Evolutionary conservation across 1,139 yeast genomes (phyloP).

Genomic region (Yamadazyma oceani): DNA sequence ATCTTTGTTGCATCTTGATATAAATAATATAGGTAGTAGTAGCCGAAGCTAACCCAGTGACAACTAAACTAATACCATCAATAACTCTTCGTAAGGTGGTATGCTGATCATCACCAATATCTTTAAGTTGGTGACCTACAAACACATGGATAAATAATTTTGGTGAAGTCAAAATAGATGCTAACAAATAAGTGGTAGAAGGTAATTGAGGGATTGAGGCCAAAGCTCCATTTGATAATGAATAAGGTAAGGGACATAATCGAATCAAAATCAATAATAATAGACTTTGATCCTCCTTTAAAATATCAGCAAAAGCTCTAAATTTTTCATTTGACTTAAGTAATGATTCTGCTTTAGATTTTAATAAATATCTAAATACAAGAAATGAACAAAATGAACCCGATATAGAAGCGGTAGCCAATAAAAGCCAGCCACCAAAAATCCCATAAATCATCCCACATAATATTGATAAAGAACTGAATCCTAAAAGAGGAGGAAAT

Average conservation of each 20-base stretch:
- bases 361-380: slow-evolving; percentile 61
- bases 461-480: slow-evolving; percentile 64
- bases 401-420: slow-evolving; percentile 64
- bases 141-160: slow-evolving; percentile 76
- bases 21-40: slow-evolving; percentile 73
- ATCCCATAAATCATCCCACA: slow-evolving; percentile 87
- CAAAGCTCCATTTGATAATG: slow-evolving; percentile 87
- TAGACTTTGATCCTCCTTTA: slow-evolving; percentile 64
- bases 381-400: slow-evolving; percentile 78
- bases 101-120: slow-evolving; percentile 59
- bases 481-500: slow-evolving; percentile 91
- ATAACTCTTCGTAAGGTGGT: slow-evolving; percentile 53
- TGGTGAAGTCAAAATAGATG: slow-evolving; percentile 77
- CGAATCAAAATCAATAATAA: slow-evolving; percentile 69
- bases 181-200: slow-evolving; percentile 60
- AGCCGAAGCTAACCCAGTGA: slow-evolving; percentile 59
- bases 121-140: slow-evolving; percentile 75
- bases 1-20: slow-evolving; percentile 51
- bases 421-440: slow-evolving; percentile 73
- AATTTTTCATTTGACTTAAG: slow-evolving; percentile 61
- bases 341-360: slow-evolving; percentile 50
- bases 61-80: slow-evolving; percentile 60
- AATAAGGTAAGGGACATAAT: slow-evolving; percentile 90
- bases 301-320: slow-evolving; percentile 71
- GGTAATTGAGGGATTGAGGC: slow-evolving; percentile 81